phyloP scores from a whole-genome alignment of 192 early-diverging fungal species.

The Rhizophagus clarus region DNA sequence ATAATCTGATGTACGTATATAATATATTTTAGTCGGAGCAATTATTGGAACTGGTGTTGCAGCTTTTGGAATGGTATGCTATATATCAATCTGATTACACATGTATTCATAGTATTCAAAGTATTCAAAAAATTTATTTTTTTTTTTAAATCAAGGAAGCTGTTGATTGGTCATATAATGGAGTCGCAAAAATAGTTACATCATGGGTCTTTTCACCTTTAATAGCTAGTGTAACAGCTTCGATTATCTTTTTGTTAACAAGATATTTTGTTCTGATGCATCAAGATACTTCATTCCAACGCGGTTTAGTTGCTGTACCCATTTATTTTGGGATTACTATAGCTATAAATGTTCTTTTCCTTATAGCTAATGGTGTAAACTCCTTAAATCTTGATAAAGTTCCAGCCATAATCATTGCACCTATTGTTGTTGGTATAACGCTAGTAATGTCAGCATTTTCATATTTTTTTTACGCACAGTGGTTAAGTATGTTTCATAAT shows the following conservation, averaged over 20 bases:
- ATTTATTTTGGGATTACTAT: conserved; percentile 72
- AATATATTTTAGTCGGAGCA: conserved; percentile 80
- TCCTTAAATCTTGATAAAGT: conserved; percentile 47
- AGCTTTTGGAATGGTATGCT: conserved; percentile 55
- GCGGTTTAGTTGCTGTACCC: conserved; percentile 69
- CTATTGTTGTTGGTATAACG: conserved; percentile 64
- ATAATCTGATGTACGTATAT: no score
- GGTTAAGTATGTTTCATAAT: conserved; percentile 38
- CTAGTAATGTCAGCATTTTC: conserved; percentile 54
- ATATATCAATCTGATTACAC: no score
- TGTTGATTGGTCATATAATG: conserved; percentile 60
- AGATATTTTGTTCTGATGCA: conserved; percentile 62
- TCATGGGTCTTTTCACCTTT: conserved; percentile 78
- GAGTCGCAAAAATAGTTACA: conserved; percentile 19
- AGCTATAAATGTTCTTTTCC: conserved; percentile 66
- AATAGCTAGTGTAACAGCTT: conserved; percentile 63
- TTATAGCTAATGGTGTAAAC: conserved; percentile 73
- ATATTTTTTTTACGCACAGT: conserved; percentile 67
- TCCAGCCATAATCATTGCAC: conserved; percentile 54
- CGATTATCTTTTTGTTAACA: conserved; percentile 66
- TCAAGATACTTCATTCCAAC: conserved; percentile 60
- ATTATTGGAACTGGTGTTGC: conserved; percentile 76
- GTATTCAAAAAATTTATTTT: no score
- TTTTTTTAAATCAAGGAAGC: conserved; percentile 24
- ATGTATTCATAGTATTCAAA: no score